A percentile compares a stretch with the other conserved stretches of the same genome.
These are phyloP conservation scores for Tanacetum coccineum DNA, from an alignment of 129 eudicot species.

Conservation along the genomic window DNA sequence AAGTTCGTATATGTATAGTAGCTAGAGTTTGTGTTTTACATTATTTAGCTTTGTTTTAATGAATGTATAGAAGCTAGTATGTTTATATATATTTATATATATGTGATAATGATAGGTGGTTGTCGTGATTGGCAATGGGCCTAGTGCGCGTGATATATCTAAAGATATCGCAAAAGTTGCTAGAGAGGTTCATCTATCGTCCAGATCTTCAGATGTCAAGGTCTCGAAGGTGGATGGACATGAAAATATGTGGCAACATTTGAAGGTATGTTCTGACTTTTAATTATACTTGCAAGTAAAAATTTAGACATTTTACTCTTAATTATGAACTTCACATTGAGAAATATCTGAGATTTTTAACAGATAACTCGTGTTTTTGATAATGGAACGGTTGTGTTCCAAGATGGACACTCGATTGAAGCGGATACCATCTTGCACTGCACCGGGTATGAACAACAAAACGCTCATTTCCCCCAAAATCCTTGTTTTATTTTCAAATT, in stretches of 20 bases:
- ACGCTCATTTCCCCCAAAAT: neutral
- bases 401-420: slow-evolving; percentile 40
- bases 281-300: neutral
- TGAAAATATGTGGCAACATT: slow-evolving; percentile 68
- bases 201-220: slow-evolving; percentile 46
- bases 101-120: no score
- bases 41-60: no score
- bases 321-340: slow-evolving; percentile 43
- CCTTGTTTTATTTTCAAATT: neutral
- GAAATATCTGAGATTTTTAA: neutral
- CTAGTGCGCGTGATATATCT: slow-evolving; percentile 78
- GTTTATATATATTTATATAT: no score
- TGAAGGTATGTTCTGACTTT: slow-evolving; percentile 47
- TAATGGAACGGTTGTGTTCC: slow-evolving; percentile 62
- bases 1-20: no score
- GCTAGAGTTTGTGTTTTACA: no score
- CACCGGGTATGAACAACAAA: slow-evolving; percentile 53
- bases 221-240: slow-evolving; percentile 42
- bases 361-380: slow-evolving; percentile 25
- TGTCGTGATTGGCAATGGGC: no score
- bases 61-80: no score
- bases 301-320: neutral
- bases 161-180: slow-evolving; percentile 70
- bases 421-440: slow-evolving; percentile 77
- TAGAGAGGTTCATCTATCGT: slow-evolving; percentile 72